Percentiles rank a stretch among this genome's conserved stretches.
Evolutionary conservation across 2,329 filamentous ascomycete species (phyloP).

Genomic region (Ceratocystis lukuohia): DNA sequence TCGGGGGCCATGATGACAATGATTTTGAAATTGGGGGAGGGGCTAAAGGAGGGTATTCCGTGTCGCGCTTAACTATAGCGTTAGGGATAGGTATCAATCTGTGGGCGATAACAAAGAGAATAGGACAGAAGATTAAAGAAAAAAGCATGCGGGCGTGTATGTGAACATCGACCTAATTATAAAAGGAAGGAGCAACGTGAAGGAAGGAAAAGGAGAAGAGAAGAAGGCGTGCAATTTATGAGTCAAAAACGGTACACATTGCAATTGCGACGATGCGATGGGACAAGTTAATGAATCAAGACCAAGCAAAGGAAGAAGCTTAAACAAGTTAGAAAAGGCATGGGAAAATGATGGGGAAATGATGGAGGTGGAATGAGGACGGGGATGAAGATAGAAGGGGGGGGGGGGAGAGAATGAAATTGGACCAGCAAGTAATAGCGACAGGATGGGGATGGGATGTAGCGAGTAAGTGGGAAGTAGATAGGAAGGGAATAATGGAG

Average conservation of each 20-base stretch:
- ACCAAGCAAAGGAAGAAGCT: not conserved
- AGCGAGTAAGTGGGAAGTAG: too few relatives aligned
- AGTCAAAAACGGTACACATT: not conserved
- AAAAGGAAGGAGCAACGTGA: not conserved
- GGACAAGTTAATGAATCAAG: not conserved
- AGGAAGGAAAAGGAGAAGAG: not conserved
- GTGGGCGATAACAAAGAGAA: not conserved
- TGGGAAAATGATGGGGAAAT: not conserved
- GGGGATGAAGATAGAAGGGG: not conserved
- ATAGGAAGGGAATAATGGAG: not conserved
- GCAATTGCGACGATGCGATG: not conserved
- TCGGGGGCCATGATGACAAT: slow-evolving; percentile 16
- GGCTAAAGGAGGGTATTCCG: not conserved
- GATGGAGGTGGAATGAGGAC: not conserved
- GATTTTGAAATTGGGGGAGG: not conserved
- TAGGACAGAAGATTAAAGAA: not conserved
- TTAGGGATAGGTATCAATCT: not conserved
- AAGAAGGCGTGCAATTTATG: slow-evolving; percentile 1
- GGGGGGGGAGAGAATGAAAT: not conserved
- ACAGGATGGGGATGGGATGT: not conserved
- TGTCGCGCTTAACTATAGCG: not conserved
- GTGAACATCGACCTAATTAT: not conserved
- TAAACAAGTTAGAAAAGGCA: not conserved
- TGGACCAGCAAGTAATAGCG: not conserved
- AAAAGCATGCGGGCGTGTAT: not conserved